phyloP scores from a whole-genome alignment of 768 basidiomycete species.

The Boletellus emodensis region DNA sequence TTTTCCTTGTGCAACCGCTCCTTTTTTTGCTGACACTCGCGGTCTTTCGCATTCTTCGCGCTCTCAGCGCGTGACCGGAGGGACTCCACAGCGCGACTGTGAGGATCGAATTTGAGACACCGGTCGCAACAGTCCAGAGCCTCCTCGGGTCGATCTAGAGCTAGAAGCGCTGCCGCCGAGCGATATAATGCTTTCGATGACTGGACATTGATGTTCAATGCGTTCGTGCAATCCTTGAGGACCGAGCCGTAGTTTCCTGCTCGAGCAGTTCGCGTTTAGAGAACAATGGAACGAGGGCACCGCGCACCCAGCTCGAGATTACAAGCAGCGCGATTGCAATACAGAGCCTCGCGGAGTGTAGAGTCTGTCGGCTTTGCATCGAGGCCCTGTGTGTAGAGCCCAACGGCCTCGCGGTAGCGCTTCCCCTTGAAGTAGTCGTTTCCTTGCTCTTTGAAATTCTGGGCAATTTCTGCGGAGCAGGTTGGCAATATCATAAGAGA shows the following conservation, averaged over 20 bases:
- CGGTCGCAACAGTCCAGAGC: slow-evolving; percentile 77
- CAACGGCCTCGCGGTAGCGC: slow-evolving; percentile 79
- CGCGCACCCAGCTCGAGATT: slow-evolving; percentile 81
- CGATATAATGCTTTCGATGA: slow-evolving; percentile 87
- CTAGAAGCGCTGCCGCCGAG: slow-evolving; percentile 71
- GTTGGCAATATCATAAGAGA: background rate
- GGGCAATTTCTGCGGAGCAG: slow-evolving; percentile 65
- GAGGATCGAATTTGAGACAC: slow-evolving; percentile 56
- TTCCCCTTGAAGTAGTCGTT: slow-evolving; percentile 92
- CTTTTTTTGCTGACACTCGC: slow-evolving; percentile 45
- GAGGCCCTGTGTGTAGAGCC: slow-evolving; percentile 88
- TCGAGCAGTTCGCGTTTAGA: background rate
- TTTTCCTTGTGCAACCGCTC: slow-evolving; percentile 48
- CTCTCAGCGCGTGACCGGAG: slow-evolving; percentile 47
- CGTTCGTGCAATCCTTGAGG: slow-evolving; percentile 78
- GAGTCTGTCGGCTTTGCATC: slow-evolving; percentile 75
- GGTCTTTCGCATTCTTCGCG: slow-evolving; percentile 47
- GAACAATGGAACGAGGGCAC: background rate
- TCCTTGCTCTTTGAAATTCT: slow-evolving; percentile 92
- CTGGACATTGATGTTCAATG: slow-evolving; percentile 54
- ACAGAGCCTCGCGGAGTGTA: slow-evolving; percentile 57
- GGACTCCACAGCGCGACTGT: slow-evolving; percentile 50
- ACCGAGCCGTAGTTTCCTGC: slow-evolving; percentile 87
- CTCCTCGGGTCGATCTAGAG: slow-evolving; percentile 73
- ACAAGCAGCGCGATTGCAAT: slow-evolving; percentile 90